Evolutionary conservation across 768 basidiomycete species (phyloP), one percentile per base, ranked within the genome.

Genomic region (Russula virescens): DNA sequence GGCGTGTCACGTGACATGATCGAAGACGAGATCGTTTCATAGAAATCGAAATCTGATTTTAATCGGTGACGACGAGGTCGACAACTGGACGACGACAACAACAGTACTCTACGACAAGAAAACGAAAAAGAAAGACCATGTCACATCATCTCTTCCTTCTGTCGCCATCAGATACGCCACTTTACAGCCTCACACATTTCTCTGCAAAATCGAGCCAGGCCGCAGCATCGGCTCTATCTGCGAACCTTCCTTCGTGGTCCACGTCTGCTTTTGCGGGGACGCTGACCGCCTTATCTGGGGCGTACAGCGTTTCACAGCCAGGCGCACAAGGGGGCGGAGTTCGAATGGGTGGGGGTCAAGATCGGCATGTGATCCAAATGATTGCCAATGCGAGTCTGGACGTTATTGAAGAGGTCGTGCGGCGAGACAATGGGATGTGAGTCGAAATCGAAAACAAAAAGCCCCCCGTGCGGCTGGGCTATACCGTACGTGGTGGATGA

Each of bases 321-420:
- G 75, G 86, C 65, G 79, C 82, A 21, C 79, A 82, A 47, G 83
- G 86, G n/a, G 85, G 84, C 19, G 79, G 78, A 13, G 82, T 82
- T 38, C 79, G 83, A 68, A 84, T 89, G 74, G 91, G 88, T 13
- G 88, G 89, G 6, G 91, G 88, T 16, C 88, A 88, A 75, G 89
- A 92, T 71, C 80, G 91, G 57, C 94, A 97, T 81, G 92, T 99
- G 62, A 91, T 95, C 69, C 96, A 98, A 79, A 97, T 99, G 91
- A 94, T 98, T 71, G 96, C 95, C 23, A 96, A 98, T 74, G 94
- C 93, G 55, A 94, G 91, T 69, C 76, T 99, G 73, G 97, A 99
- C 75, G 86, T 87, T 69, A 84, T 99, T 62, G 97, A 99, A 70
- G 97, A 99, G 70, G 83, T 89, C 50, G 91, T 91, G 84, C 81